Percentiles rank a stretch among this genome's conserved stretches.
Conservation (phyloP, 345 rosid species). For the Syzygium jambos region DNA sequence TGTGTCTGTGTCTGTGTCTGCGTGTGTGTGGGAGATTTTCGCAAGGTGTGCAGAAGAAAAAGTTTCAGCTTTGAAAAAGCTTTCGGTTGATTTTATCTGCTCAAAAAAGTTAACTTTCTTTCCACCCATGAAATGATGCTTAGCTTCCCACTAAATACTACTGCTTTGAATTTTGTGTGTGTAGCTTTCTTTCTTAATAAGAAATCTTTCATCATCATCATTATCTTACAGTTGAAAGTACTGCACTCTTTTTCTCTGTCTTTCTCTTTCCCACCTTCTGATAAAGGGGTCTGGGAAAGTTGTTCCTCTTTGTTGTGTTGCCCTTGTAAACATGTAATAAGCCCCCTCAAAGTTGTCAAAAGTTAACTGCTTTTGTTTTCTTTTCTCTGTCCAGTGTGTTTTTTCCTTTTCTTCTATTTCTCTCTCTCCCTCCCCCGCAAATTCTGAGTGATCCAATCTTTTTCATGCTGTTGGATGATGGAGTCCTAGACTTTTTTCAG, state of each 20-base stretch:
- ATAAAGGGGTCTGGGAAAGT: conserved; percentile 10
- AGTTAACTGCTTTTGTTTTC: conserved; percentile 6
- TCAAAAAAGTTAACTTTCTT: background rate
- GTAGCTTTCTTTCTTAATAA: conserved; percentile 9
- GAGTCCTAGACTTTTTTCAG: conserved; percentile 8
- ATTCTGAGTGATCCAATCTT: background rate
- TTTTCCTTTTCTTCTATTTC: background rate
- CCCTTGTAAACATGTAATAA: conserved; percentile 3
- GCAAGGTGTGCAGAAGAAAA: background rate
- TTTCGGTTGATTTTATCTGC: background rate
- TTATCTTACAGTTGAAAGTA: conserved; percentile 10
- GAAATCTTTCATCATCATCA: conserved; percentile 1
- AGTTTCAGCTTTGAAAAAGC: background rate
- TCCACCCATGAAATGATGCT: conserved; percentile 4
- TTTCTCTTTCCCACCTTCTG: background rate
- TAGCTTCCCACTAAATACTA: background rate
- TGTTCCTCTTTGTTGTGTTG: conserved; percentile 6
- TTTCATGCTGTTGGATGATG: conserved; percentile 9
- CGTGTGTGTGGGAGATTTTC: background rate
- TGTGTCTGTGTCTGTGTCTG: background rate
- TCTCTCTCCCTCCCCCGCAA: background rate
- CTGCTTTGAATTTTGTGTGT: conserved; percentile 15
- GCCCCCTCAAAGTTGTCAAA: conserved; percentile 6
- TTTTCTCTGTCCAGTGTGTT: conserved; percentile 11
- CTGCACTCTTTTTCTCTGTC: background rate